Evolutionary conservation across 2,329 filamentous ascomycete genomes (phyloP).

Genomic region (Colletotrichum agaves): DNA sequence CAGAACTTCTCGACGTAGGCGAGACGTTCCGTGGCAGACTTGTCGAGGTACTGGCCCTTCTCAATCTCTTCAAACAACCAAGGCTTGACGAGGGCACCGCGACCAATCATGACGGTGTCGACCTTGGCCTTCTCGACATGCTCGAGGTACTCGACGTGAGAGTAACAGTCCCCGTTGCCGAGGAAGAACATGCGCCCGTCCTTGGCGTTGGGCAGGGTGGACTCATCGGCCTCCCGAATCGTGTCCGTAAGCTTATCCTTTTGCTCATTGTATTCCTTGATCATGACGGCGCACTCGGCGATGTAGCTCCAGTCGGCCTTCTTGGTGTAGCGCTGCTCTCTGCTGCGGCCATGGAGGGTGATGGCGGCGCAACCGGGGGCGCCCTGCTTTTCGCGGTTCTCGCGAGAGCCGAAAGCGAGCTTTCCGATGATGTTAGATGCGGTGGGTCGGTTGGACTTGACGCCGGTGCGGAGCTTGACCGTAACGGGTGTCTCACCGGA

Average conservation of each 20-base stretch:
- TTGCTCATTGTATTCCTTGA: conserved; percentile 81
- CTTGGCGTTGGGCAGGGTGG: conserved; percentile 73
- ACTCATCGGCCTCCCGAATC: conserved; percentile 77
- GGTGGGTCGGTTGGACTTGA: conserved; percentile 80
- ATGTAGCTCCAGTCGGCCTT: conserved; percentile 97
- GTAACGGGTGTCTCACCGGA: conserved; percentile 92
- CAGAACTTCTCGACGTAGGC: conserved; percentile 88
- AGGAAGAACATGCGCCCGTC: conserved; percentile 86
- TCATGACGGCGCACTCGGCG: conserved; percentile 84
- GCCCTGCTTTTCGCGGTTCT: conserved; percentile 75
- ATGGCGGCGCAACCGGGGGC: conserved; percentile 92
- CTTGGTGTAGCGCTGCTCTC: conserved; percentile 93
- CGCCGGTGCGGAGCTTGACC: conserved; percentile 93
- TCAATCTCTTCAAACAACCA: conserved; percentile 99
- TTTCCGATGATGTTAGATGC: conserved; percentile 85
- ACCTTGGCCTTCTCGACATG: conserved; percentile 82
- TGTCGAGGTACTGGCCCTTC: conserved; percentile 92
- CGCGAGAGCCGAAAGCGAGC: conserved; percentile 81
- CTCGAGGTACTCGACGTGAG: conserved; percentile 85
- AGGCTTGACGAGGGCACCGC: conserved; percentile 94
- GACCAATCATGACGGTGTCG: conserved; percentile 96
- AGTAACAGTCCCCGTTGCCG: conserved; percentile 97
- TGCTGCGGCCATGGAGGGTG: conserved; percentile 90
- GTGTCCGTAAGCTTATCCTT: conserved; percentile 79
- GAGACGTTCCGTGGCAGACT: conserved; percentile 88